A percentile compares a stretch with the other conserved stretches of the same genome.
These are phyloP conservation scores for Lepiota brunneoincarnata DNA, from an alignment of 768 basidiomycete species.

Conservation along the genomic window DNA sequence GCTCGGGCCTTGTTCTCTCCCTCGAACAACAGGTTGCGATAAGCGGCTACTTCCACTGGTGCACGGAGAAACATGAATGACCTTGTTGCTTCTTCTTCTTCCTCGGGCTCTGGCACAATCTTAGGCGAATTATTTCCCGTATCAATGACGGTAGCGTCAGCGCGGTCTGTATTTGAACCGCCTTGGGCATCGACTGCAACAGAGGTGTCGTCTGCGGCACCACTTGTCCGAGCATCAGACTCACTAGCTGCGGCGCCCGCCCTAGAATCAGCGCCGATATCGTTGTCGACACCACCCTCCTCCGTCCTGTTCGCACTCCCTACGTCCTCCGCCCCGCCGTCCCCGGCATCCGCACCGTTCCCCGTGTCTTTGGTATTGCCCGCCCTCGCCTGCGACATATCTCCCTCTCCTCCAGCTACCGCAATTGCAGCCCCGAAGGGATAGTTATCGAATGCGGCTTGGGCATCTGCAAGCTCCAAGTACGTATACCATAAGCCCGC, in stretches of 20 bases:
- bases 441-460: neutral
- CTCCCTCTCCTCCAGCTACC: neutral
- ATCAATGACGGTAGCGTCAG: too few relatives aligned
- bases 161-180: neutral
- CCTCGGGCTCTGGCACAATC: neutral
- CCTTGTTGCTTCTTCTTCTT: neutral
- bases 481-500: conserved; percentile 1
- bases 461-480: neutral
- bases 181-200: neutral
- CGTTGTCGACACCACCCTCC: neutral
- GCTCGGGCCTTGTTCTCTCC: conserved; percentile 17
- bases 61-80: neutral
- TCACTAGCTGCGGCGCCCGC: neutral
- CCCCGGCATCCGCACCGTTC: too few relatives aligned
- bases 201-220: neutral
- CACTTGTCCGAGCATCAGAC: neutral
- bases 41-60: conserved; percentile 16
- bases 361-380: too few relatives aligned
- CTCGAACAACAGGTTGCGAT: conserved; percentile 25
- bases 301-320: neutral
- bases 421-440: neutral
- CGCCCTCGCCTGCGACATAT: too few relatives aligned
- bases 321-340: neutral
- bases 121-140: neutral
- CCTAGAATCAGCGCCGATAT: neutral